phyloP scores from a whole-genome alignment of 176 grass and related monocot genomes.

The Poa annua region DNA sequence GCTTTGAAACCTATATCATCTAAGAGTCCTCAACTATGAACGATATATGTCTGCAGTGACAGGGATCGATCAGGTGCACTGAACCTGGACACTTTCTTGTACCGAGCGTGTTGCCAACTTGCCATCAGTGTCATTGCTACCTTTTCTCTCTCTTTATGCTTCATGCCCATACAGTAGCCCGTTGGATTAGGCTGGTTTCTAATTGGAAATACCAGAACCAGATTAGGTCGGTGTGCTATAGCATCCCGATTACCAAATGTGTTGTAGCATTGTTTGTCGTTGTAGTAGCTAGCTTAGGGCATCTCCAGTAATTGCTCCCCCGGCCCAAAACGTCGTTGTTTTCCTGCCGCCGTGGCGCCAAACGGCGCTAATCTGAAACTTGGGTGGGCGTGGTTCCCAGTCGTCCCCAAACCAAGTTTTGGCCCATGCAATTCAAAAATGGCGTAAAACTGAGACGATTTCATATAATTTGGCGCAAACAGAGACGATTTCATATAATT shows the following conservation, averaged over 20 bases:
- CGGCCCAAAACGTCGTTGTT: no score
- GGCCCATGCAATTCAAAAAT: no score
- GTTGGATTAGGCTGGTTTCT: background rate
- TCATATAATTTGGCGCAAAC: no score
- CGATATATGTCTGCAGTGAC: background rate
- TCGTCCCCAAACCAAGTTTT: no score
- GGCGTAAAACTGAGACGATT: no score
- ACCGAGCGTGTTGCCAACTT: background rate
- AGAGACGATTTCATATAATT: no score
- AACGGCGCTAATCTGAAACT: no score
- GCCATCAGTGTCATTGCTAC: background rate
- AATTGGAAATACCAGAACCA: constrained; percentile 10
- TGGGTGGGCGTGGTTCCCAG: no score
- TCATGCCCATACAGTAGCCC: background rate
- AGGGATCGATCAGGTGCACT: background rate
- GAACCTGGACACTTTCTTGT: background rate
- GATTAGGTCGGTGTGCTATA: background rate
- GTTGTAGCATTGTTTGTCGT: background rate
- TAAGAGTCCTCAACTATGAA: background rate
- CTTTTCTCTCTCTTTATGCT: constrained; percentile 7
- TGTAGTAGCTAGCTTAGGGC: background rate
- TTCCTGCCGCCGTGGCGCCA: no score
- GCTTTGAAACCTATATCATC: background rate
- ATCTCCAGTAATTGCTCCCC: no score
- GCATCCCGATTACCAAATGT: background rate